phyloP scores from a whole-genome alignment of 179 eudicot genomes.

The Drosera spatulata region DNA sequence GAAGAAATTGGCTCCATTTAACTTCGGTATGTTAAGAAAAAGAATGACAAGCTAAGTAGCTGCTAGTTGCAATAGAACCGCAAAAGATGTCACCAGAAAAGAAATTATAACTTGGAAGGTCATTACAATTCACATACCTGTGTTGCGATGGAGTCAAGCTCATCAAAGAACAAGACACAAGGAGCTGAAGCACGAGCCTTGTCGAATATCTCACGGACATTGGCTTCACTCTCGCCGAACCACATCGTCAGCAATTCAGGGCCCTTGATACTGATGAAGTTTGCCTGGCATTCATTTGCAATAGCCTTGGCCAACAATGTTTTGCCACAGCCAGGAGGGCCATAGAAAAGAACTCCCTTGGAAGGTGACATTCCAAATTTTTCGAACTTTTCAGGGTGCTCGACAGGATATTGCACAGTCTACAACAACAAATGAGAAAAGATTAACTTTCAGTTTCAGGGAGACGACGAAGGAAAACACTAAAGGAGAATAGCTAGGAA shows the following conservation, averaged over 20 bases:
- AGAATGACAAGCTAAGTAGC: too few species aligned
- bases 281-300: constrained; percentile 84
- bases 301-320: constrained; percentile 81
- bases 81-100: background rate
- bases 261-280: constrained; percentile 76
- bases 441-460: background rate
- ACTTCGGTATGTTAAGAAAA: too few species aligned
- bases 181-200: constrained; percentile 83
- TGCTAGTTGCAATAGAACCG: too few species aligned
- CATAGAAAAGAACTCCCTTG: constrained; percentile 82
- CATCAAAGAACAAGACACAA: constrained; percentile 82
- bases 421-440: constrained; percentile 2
- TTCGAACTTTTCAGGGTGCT: constrained; percentile 88
- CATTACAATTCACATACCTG: constrained; percentile 40
- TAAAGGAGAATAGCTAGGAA: background rate
- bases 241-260: constrained; percentile 88
- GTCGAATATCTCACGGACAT: constrained; percentile 78
- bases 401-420: constrained; percentile 95
- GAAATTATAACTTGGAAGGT: background rate
- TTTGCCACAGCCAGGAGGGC: constrained; percentile 90
- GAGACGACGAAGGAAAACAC: background rate
- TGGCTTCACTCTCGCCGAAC: constrained; percentile 92
- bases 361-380: constrained; percentile 91
- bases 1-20: too few species aligned
- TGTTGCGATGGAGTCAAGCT: constrained; percentile 79